Evolutionary conservation across 1,139 yeast species (phyloP).

Genomic region (Pichia sp.): DNA sequence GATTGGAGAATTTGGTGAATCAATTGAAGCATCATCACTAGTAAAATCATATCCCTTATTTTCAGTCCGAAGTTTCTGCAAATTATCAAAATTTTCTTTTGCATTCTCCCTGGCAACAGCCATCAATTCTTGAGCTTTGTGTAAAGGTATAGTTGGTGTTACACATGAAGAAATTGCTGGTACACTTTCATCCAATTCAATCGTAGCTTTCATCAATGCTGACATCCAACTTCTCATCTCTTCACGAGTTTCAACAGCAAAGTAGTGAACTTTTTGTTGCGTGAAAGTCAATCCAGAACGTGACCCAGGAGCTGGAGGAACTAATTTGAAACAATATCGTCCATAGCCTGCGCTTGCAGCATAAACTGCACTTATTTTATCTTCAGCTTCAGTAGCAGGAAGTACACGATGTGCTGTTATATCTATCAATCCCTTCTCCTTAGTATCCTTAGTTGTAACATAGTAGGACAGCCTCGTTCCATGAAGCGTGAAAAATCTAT

Average conservation of each 20-base stretch:
- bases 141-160: constrained; percentile 85
- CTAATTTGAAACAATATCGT: constrained; percentile 79
- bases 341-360: constrained; percentile 95
- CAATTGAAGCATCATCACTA: constrained; percentile 5
- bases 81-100: constrained; percentile 50
- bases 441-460: constrained; percentile 66
- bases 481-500: constrained; percentile 80
- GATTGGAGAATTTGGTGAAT: constrained; percentile 16
- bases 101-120: constrained; percentile 76
- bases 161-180: constrained; percentile 94
- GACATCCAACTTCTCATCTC: constrained; percentile 96
- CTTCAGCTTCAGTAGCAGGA: constrained; percentile 59
- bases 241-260: constrained; percentile 86
- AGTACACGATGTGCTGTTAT: constrained; percentile 90
- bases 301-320: constrained; percentile 98
- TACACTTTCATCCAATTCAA: constrained; percentile 86
- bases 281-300: constrained; percentile 93
- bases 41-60: not conserved
- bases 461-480: constrained; percentile 91
- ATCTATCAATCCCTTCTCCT: constrained; percentile 89
- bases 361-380: constrained; percentile 75
- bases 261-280: constrained; percentile 90
- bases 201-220: constrained; percentile 90
- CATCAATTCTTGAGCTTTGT: constrained; percentile 78
- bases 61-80: constrained; percentile 27